Percentiles rank a stretch among this genome's conserved stretches.
Evolutionary conservation across 148 eudicot species (phyloP).

Genomic region (Rhododendron vialii): DNA sequence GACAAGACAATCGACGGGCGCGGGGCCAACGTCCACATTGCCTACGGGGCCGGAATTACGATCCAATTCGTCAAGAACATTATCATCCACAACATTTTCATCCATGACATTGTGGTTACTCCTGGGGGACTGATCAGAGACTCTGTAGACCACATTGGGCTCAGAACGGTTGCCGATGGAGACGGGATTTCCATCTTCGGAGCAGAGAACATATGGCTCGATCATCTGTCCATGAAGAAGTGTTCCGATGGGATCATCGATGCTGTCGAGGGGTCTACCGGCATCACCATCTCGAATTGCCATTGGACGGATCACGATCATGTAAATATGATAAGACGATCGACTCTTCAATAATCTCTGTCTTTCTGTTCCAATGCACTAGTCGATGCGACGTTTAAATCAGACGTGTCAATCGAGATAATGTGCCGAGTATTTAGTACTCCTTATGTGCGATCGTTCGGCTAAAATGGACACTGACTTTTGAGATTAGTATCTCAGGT

Average conservation of each 20-base stretch:
- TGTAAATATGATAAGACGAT: conserved; percentile 6
- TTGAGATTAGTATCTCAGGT: background rate
- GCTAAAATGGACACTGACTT: background rate
- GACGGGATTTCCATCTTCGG: conserved; percentile 31
- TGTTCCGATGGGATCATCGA: conserved; percentile 40
- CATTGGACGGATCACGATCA: conserved; percentile 36
- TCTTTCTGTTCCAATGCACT: background rate
- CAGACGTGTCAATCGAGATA: too few species aligned
- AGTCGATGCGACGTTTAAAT: background rate
- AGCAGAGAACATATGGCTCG: conserved; percentile 34
- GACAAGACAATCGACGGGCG: conserved; percentile 52
- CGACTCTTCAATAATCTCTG: too few species aligned
- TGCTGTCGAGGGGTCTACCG: conserved; percentile 32
- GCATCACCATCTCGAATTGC: conserved; percentile 42
- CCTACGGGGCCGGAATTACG: conserved; percentile 31
- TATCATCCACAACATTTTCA: conserved; percentile 34
- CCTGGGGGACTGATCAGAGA: conserved; percentile 34
- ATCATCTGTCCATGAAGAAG: conserved; percentile 31
- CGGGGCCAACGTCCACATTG: conserved; percentile 33
- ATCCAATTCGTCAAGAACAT: conserved; percentile 29
- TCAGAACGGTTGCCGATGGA: conserved; percentile 29
- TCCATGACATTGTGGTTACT: conserved; percentile 21
- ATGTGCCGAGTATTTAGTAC: background rate
- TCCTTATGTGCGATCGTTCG: background rate
- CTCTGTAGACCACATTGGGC: conserved; percentile 21